Base-by-base conservation (phyloP, 169 alveolate species). In the Eimeria praecox region DNA sequence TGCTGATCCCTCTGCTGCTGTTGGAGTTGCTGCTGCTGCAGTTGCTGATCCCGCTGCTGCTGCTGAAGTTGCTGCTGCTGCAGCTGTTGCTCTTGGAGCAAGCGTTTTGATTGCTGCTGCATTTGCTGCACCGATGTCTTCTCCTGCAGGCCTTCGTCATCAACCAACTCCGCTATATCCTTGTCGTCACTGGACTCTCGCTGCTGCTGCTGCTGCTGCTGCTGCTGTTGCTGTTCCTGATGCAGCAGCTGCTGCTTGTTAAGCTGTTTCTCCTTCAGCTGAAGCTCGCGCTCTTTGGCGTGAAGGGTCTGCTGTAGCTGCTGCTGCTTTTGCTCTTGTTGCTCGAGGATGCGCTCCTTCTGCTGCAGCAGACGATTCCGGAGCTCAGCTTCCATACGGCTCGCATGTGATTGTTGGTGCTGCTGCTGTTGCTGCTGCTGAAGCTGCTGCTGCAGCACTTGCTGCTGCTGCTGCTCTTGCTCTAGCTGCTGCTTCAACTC, bases 281-380 rank as follows among this genome's bases (percentile, higher is more conserved):
- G 91, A 30, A 83, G 91, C 91, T 83, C 91, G 52, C 91, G 91
- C 75, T 83, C 91, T 54, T 83, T 83, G 40, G 91, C 91, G 35
- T 30, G 77, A 16, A 83, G 91, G 64, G 75, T 16, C 54, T 30
- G 77, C 75, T 54, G 91, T 54, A 10, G 91, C 75, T 49, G 77
- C 77, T n/a, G 91, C 91, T 83, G 91, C 54, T 83, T 54, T 59
- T 83, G 91, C 91, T 83, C 77, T 77, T 83, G 75, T 52, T 83
- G 91, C n/a, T 83, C 91, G n/a, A 83, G 75, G n/a, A 83, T n/a
- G 91, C 91, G 91, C 22, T 83, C 91, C 75, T 83, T 83, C 77
- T 83, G 91, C 91, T 83, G 91, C 73, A 83, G 77, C 44, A 83
- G 75, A 33, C 91, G 91, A 16, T 16, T 59, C 10, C 91, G 91